Percentiles rank a stretch among this genome's conserved stretches.
phyloP scores from a whole-genome alignment of 176 grass and related monocot species.

The Eleusine coracana region DNA sequence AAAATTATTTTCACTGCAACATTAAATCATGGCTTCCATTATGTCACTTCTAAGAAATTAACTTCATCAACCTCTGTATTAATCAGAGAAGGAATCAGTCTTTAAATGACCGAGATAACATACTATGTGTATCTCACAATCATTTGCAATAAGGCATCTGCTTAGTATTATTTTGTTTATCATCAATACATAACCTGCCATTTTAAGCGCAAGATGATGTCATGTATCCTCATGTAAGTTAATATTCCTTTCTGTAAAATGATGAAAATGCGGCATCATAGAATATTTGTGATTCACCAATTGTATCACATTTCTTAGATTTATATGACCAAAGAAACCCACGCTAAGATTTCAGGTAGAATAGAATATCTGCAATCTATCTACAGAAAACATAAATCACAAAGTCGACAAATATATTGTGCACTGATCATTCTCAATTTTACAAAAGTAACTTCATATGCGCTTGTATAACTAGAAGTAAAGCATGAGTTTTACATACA shows the following conservation, averaged over 20 bases:
- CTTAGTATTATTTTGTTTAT: not conserved
- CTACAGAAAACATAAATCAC: not conserved
- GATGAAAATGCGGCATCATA: not conserved
- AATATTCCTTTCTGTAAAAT: not conserved
- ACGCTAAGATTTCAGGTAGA: not conserved
- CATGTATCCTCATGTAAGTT: too few relatives aligned
- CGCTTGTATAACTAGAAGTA: not conserved
- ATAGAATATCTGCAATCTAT: not conserved
- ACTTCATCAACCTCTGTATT: not conserved
- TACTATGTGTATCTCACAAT: not conserved
- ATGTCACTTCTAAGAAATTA: slow-evolving; percentile 11
- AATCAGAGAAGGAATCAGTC: not conserved
- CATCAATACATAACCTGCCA: not conserved
- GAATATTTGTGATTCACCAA: not conserved
- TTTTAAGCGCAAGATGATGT: not conserved
- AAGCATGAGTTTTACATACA: not conserved
- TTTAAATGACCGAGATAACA: not conserved
- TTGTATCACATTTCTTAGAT: not conserved
- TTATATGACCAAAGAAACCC: not conserved
- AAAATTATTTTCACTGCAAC: not conserved
- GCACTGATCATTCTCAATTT: not conserved
- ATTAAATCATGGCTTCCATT: not conserved
- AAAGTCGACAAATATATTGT: not conserved
- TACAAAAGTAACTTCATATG: not conserved
- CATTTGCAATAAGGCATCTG: not conserved